Evolutionary conservation across 2,329 filamentous ascomycete genomes (phyloP), one percentile per base, ranked within the genome.

Genomic region (Lomentospora prolificans): DNA sequence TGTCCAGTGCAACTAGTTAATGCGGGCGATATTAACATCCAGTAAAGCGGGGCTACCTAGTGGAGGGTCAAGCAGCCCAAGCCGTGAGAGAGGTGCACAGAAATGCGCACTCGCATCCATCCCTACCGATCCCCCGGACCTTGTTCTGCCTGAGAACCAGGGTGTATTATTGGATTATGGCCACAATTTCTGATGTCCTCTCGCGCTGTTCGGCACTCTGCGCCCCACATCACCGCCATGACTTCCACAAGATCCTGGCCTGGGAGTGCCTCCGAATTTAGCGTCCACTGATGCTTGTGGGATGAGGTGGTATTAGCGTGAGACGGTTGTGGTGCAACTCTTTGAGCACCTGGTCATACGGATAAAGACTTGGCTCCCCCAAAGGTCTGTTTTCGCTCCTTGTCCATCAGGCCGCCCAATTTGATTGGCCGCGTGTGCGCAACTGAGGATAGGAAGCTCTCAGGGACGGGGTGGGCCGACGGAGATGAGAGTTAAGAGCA

Each of bases 121-220:
- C 44, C 44, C 44, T 48, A 48, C 44, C 44, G 44, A 25, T 22
- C 44, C 44, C 44, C 44, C 44, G 44, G 44, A 48, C 44, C 44
- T 48, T 48, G 44, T 25, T 48, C 44, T 48, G 44, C 44, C 44
- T 48, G 44, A 48, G 44, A 25, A 48, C 22, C 44, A 48, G 44
- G 44, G 44, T 48, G 44, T 6, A 48, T 48, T 48, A 48, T 48
- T 48, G 44, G 44, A 48, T 48, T 19, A 48, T 19, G 22, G 44
- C 22, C 30, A 10, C 44, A 48, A 48, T 25, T 22, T 48, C 22
- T 12, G 17, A 22, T 6, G 10, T 48, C 7, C 3, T 10, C 17
- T 48, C 22, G 44, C 44, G 19, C 19, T 27, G 30, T 12, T 25
- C 44, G 44, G 44, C 44, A 48, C 10, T 48, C 44, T 48, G 19